These are phyloP conservation scores for Tulasnella sp. DNA, from an alignment of 768 basidiomycete species.

Conservation along the genomic window DNA sequence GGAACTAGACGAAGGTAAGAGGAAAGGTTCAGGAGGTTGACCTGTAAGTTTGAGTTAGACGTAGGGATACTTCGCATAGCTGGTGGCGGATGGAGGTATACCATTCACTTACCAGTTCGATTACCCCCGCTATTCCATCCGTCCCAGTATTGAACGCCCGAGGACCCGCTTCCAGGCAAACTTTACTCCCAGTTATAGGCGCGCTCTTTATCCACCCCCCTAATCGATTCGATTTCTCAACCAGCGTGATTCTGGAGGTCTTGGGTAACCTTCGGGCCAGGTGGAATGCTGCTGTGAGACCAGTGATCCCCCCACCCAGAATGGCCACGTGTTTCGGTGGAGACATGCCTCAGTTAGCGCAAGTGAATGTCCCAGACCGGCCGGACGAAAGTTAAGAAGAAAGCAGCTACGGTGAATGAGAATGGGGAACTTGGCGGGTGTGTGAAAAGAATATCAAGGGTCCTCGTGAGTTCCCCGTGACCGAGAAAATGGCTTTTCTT, in stretches of 20 bases:
- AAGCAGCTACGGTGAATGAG: no score
- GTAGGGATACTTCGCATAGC: no score
- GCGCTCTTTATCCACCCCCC: conserved; percentile 73
- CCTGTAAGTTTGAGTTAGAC: no score
- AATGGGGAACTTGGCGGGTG: no score
- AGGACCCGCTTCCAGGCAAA: conserved; percentile 78
- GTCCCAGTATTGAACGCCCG: conserved; percentile 74
- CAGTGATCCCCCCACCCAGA: conserved; percentile 72
- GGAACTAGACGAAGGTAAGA: neutral
- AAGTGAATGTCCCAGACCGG: no score
- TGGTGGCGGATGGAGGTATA: no score
- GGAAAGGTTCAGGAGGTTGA: neutral
- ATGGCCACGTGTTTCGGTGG: conserved; percentile 40
- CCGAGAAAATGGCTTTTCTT: no score
- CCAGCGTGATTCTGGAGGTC: conserved; percentile 41
- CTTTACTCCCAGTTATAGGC: conserved; percentile 19
- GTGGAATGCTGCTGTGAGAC: conserved; percentile 72
- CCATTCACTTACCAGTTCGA: conserved; percentile 34
- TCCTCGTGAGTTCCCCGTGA: no score
- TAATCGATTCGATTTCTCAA: conserved; percentile 52
- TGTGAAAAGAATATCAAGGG: no score
- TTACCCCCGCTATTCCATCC: conserved; percentile 22
- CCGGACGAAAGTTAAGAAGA: no score
- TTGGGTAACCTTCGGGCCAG: conserved; percentile 54
- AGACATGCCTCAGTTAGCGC: no score